phyloP scores from a whole-genome alignment of 208 protist genomes.

The Leishmania guyanensis region DNA sequence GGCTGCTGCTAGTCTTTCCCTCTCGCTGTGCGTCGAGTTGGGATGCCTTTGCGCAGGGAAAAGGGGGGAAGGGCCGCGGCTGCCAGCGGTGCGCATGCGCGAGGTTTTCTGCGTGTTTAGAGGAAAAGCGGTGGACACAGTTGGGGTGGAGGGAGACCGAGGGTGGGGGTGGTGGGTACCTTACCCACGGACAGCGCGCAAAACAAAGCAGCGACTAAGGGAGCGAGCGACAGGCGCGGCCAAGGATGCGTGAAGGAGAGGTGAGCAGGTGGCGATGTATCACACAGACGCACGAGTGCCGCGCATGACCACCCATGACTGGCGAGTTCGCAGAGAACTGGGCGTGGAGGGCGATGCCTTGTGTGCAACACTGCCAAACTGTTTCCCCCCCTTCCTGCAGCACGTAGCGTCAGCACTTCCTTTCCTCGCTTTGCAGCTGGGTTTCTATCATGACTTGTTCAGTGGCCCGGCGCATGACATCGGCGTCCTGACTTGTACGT shows the following conservation, averaged over 20 bases:
- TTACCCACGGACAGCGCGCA: neutral
- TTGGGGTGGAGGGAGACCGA: neutral
- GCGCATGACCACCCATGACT: neutral
- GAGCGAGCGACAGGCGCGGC: neutral
- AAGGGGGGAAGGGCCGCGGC: neutral
- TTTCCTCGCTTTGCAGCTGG: neutral
- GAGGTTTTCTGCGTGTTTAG: neutral
- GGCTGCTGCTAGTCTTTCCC: neutral
- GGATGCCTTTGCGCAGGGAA: neutral
- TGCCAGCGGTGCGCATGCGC: neutral
- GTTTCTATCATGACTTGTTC: neutral
- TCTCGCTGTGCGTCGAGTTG: neutral
- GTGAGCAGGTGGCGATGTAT: too few species aligned
- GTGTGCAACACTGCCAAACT: neutral
- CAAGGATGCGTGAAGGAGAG: too few species aligned
- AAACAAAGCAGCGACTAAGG: neutral
- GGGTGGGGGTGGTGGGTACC: neutral
- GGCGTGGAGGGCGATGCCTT: neutral
- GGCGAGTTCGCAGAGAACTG: neutral
- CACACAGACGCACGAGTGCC: too few species aligned
- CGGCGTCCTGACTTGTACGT: neutral
- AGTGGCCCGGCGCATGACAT: neutral
- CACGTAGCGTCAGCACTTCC: neutral
- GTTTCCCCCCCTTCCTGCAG: too few species aligned
- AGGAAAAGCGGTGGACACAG: neutral